Conservation (phyloP, 305 asterid genomes). For the Solanum aculeatissimum region DNA sequence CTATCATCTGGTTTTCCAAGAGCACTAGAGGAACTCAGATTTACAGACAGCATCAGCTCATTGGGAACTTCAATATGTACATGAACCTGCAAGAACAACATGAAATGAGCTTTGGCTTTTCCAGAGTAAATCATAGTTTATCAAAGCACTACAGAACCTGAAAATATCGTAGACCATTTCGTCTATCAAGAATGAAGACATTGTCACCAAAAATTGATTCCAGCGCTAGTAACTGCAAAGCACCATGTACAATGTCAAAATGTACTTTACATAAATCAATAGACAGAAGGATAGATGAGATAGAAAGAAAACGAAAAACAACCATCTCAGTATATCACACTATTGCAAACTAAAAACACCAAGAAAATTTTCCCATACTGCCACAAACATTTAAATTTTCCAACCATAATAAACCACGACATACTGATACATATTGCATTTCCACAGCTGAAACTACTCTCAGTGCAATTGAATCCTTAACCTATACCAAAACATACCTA, state of each 20-base stretch:
- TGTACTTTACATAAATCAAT: neutral
- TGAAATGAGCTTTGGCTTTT: neutral
- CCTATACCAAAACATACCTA: neutral
- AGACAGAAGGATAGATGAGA: neutral
- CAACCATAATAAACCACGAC: neutral
- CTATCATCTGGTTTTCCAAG: conserved; percentile 13
- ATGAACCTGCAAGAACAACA: conserved; percentile 45
- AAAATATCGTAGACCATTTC: conserved; percentile 45
- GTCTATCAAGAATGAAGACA: conserved; percentile 44
- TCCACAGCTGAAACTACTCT: neutral
- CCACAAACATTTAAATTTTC: neutral
- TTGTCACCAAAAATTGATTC: conserved; percentile 77
- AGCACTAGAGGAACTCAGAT: conserved; percentile 32
- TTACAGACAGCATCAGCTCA: conserved; percentile 41
- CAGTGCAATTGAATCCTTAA: neutral
- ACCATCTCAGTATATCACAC: neutral
- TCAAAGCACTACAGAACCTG: conserved; percentile 37
- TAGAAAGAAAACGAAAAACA: neutral
- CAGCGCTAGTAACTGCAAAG: conserved; percentile 64
- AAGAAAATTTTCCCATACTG: neutral
- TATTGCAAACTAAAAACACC: neutral
- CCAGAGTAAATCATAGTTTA: neutral
- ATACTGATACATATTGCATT: neutral
- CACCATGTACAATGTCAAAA: conserved; percentile 1
- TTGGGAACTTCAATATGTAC: conserved; percentile 57